phyloP scores from a whole-genome alignment of 768 basidiomycete species.

The Pleurotus cornucopiae region DNA sequence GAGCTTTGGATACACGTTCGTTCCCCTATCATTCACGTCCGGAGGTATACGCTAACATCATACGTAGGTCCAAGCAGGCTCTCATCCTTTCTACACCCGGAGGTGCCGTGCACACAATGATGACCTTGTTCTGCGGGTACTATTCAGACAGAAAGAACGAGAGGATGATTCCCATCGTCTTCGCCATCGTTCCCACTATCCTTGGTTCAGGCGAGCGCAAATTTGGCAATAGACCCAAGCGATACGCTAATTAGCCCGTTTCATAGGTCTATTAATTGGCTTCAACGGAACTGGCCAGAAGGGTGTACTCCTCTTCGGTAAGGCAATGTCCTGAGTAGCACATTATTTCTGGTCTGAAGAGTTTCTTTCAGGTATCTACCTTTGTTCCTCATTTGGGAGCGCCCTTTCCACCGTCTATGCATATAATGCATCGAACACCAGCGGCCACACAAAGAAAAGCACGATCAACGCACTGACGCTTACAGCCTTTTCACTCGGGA shows the following conservation, averaged over 20 bases:
- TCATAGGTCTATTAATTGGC: slow-evolving; percentile 47
- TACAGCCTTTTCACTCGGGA: slow-evolving; percentile 52
- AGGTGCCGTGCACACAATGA: slow-evolving; percentile 45
- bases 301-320: slow-evolving; percentile 53
- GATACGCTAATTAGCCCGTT: not conserved
- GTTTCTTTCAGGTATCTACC: slow-evolving; percentile 34
- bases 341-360: not conserved
- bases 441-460: slow-evolving; percentile 66
- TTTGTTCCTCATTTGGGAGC: slow-evolving; percentile 53
- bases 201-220: slow-evolving; percentile 41
- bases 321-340: slow-evolving; percentile 6
- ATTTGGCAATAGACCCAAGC: not conserved
- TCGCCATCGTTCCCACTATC: slow-evolving; percentile 56
- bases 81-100: slow-evolving; percentile 56
- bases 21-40: not conserved
- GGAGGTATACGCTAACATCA: not conserved
- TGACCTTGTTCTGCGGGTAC: slow-evolving; percentile 53
- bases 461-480: slow-evolving; percentile 62
- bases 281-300: slow-evolving; percentile 45
- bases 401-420: slow-evolving; percentile 58
- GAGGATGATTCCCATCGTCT: slow-evolving; percentile 58
- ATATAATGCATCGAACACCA: slow-evolving; percentile 61
- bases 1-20: slow-evolving; percentile 61
- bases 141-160: slow-evolving; percentile 61
- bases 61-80: slow-evolving; percentile 49